These are phyloP conservation scores for Xylariales sp. DNA, from an alignment of 2,329 filamentous ascomycete species.

Conservation along the genomic window DNA sequence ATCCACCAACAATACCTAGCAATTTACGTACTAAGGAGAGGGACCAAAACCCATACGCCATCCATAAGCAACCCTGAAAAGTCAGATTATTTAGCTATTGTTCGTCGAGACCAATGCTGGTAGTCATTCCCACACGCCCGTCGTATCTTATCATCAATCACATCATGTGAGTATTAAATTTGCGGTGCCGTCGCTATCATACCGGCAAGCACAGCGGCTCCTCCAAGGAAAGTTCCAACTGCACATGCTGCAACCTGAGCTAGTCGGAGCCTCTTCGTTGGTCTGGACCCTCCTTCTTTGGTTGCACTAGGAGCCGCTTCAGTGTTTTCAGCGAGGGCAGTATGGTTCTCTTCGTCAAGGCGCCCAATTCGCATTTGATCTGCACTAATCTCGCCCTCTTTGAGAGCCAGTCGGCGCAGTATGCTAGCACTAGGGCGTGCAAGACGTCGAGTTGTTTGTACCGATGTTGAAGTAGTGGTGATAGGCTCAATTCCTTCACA, in stretches of 20 bases:
- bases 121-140: not conserved
- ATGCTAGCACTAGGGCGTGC: not conserved
- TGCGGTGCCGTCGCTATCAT: slow-evolving; percentile 10
- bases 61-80: no score
- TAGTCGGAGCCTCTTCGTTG: slow-evolving; percentile 23
- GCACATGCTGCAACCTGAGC: slow-evolving; percentile 22
- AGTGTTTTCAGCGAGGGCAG: not conserved
- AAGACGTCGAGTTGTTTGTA: not conserved
- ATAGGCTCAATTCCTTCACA: not conserved
- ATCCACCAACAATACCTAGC: no score
- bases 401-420: not conserved
- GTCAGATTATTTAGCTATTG: no score
- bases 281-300: slow-evolving; percentile 7
- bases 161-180: not conserved
- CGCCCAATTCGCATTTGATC: no score
- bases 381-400: not conserved
- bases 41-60: no score
- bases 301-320: not conserved
- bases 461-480: not conserved
- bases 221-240: slow-evolving; percentile 18
- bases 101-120: not conserved
- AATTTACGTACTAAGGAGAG: no score
- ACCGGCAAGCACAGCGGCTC: slow-evolving; percentile 17
- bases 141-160: not conserved
- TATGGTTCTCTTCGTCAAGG: not conserved